Conservation (phyloP, 257 asterid genomes). For the Solanum dulcamara region DNA sequence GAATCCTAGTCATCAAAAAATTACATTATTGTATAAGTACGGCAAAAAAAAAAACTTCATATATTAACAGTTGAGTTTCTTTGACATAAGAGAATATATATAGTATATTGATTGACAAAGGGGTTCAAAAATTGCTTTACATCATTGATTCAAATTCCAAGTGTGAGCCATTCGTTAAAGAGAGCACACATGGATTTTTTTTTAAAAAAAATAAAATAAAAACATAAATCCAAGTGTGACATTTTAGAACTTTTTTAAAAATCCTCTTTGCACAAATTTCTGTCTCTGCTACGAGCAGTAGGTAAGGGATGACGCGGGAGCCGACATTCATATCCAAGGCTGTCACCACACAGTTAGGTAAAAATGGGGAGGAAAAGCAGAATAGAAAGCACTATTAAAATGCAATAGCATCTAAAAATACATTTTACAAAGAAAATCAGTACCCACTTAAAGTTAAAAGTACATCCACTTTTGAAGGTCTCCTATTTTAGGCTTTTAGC, state of each 20-base stretch:
- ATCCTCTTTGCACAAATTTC: background rate
- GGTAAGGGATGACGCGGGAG: background rate
- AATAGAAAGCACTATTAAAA: background rate
- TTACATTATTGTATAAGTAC: no score
- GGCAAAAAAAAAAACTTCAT: no score
- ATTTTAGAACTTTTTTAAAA: background rate
- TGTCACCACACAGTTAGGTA: background rate
- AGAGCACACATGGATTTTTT: no score
- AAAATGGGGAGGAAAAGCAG: background rate
- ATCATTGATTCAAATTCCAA: no score
- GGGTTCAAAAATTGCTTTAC: background rate
- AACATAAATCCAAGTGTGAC: background rate
- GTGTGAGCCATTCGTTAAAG: no score
- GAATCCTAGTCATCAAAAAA: no score
- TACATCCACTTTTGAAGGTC: background rate
- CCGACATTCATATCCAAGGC: background rate
- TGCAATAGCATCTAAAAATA: background rate
- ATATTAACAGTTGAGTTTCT: no score
- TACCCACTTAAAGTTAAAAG: background rate
- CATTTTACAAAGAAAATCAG: background rate
- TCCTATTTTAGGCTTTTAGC: conserved; percentile 50
- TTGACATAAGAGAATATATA: background rate
- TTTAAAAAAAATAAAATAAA: no score
- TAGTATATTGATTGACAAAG: background rate
- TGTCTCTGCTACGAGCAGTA: background rate